A percentile compares a stretch with the other conserved stretches of the same genome.
Conservation (phyloP, 1,139 yeast genomes). For the Debaryomycetaceae sp. region DNA sequence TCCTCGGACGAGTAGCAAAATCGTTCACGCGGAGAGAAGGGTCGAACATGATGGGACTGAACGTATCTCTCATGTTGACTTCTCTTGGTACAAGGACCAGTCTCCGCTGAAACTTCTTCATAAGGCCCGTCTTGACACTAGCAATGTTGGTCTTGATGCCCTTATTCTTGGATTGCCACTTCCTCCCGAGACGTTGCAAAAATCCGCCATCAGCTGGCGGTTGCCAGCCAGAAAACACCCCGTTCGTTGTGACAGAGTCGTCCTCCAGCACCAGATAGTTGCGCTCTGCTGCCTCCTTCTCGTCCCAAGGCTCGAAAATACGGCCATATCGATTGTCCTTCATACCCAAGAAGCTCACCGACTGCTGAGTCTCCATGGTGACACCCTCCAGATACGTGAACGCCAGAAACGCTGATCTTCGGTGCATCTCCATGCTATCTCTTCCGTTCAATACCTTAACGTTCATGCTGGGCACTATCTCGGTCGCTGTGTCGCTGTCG, state of each 20-base stretch:
- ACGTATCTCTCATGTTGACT: not conserved
- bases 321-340: not conserved
- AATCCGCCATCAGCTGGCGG: not conserved
- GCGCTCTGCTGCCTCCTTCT: not conserved
- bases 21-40: not conserved
- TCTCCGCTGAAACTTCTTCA: not conserved
- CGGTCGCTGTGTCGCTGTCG: not conserved
- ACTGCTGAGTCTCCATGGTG: not conserved
- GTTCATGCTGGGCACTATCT: not conserved
- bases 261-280: not conserved
- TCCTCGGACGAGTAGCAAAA: not conserved
- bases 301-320: not conserved
- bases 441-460: not conserved
- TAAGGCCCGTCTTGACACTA: not conserved
- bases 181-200: not conserved
- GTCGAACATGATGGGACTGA: not conserved
- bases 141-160: not conserved
- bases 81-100: not conserved
- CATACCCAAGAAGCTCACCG: not conserved
- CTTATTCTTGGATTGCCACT: not conserved
- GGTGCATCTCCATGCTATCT: not conserved
- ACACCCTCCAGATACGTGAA: not conserved
- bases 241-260: not conserved
- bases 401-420: not conserved
- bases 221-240: not conserved